Conservation (phyloP, 2,329 filamentous ascomycete genomes). For the Mycosphaerella arachidis region DNA sequence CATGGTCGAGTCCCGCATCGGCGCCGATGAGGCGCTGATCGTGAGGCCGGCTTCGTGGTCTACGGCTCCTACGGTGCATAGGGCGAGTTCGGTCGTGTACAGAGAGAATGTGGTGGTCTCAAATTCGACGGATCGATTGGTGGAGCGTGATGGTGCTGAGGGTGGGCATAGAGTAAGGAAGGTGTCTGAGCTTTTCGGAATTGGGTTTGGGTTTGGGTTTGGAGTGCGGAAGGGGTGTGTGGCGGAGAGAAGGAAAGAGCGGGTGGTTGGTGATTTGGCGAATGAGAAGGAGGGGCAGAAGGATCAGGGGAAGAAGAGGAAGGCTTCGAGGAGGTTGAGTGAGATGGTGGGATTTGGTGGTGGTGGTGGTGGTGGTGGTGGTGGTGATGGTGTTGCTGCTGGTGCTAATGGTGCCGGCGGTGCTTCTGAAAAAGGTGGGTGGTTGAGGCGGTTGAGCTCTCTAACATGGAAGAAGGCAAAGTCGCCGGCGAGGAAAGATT, state of each 20-base stretch:
- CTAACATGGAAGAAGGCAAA: neutral
- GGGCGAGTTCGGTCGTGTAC: neutral
- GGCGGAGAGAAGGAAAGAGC: neutral
- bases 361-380: neutral
- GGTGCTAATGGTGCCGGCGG: neutral
- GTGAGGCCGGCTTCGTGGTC: neutral
- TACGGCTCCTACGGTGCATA: neutral
- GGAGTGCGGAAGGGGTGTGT: no score
- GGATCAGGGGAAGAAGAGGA: neutral
- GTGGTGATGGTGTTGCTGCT: no score
- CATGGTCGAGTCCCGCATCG: neutral
- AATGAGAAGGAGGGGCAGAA: neutral
- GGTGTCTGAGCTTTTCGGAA: neutral
- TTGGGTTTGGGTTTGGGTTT: neutral
- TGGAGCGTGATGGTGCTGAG: neutral
- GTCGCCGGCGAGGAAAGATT: neutral
- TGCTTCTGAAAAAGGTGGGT: neutral
- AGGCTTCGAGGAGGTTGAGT: slow-evolving; percentile 1
- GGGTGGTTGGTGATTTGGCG: neutral
- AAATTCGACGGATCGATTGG: neutral
- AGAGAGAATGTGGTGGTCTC: neutral
- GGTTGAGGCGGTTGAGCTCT: neutral
- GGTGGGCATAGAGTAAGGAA: neutral
- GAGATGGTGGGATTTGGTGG: neutral
- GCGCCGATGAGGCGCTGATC: neutral